These are phyloP conservation scores for Choanephora cucurbitarum DNA, from an alignment of 371 early-diverging fungal species.

Conservation along the genomic window DNA sequence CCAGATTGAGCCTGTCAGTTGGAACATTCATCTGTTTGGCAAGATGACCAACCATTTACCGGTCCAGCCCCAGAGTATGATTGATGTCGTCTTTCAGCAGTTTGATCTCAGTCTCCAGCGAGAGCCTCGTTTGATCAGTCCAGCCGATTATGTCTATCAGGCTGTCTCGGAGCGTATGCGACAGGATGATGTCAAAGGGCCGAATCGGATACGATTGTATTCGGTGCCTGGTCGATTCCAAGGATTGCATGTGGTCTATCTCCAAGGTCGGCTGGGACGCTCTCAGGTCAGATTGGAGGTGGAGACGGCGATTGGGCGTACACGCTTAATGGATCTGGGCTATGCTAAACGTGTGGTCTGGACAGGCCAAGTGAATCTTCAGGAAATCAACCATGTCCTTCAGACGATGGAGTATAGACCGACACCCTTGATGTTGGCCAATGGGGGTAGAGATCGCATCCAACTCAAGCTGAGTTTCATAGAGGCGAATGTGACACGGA, in stretches of 20 bases:
- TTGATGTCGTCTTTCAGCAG: conserved; percentile 51
- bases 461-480: conserved; percentile 27
- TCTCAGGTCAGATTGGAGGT: conserved; percentile 24
- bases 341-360: conserved; percentile 9
- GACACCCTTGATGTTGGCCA: conserved; percentile 31
- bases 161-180: conserved; percentile 23
- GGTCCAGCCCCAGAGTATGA: conserved; percentile 52
- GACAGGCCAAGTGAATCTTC: conserved; percentile 27
- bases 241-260: conserved; percentile 56
- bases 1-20: conserved; percentile 41
- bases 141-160: conserved; percentile 36
- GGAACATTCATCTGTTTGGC: conserved; percentile 62
- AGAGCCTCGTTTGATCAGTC: conserved; percentile 34
- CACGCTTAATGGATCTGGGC: conserved; percentile 11
- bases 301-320: conserved; percentile 31
- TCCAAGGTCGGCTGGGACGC: conserved; percentile 49
- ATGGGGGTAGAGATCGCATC: conserved; percentile 46
- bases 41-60: conserved; percentile 63
- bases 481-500: conserved; percentile 6
- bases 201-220: conserved; percentile 24
- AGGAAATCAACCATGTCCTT: conserved; percentile 40
- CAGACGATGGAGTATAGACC: conserved; percentile 41
- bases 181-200: conserved; percentile 26
- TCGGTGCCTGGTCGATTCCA: conserved; percentile 54
- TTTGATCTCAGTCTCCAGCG: conserved; percentile 56